Evolutionary conservation across 225 moss, liverwort and hornwort genomes (phyloP).

Genomic region (Rhytidiadelphus loreus): DNA sequence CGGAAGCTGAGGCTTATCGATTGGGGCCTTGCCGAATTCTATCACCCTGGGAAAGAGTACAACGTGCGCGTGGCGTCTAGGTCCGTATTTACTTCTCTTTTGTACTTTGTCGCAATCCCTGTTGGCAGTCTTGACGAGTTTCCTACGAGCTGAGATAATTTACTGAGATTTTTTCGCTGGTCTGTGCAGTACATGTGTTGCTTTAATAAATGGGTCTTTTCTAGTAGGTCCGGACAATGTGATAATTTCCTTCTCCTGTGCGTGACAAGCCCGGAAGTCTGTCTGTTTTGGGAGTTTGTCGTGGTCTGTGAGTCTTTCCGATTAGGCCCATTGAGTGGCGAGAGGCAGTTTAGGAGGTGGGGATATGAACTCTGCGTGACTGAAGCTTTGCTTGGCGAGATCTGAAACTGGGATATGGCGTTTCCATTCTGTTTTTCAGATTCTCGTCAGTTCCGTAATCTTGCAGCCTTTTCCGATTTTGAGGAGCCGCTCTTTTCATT

Average conservation of each 20-base stretch:
- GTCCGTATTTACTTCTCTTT: background rate
- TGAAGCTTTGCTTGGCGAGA: background rate
- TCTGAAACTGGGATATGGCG: background rate
- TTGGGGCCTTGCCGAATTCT: conserved; percentile 95
- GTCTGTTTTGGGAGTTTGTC: background rate
- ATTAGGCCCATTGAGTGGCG: background rate
- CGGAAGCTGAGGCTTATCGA: conserved; percentile 84
- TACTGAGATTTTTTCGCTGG: background rate
- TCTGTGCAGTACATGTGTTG: background rate
- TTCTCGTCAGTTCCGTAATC: background rate
- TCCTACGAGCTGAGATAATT: background rate
- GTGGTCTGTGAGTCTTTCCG: background rate
- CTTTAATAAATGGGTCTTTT: background rate
- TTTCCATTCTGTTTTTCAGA: background rate
- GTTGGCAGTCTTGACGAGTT: background rate
- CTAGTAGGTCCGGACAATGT: background rate
- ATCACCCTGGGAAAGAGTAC: conserved; percentile 86
- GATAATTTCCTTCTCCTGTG: background rate
- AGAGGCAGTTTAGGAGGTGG: background rate
- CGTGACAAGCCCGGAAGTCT: too few relatives aligned
- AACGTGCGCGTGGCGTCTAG: conserved; percentile 91
- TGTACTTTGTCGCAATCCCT: background rate
- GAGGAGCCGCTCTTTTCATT: background rate
- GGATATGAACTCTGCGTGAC: background rate
- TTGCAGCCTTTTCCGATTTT: background rate